A percentile compares a stretch with the other conserved stretches of the same genome.
Conservation (phyloP, 2,329 filamentous ascomycete species). For the Microcyclospora tardicrescens region DNA sequence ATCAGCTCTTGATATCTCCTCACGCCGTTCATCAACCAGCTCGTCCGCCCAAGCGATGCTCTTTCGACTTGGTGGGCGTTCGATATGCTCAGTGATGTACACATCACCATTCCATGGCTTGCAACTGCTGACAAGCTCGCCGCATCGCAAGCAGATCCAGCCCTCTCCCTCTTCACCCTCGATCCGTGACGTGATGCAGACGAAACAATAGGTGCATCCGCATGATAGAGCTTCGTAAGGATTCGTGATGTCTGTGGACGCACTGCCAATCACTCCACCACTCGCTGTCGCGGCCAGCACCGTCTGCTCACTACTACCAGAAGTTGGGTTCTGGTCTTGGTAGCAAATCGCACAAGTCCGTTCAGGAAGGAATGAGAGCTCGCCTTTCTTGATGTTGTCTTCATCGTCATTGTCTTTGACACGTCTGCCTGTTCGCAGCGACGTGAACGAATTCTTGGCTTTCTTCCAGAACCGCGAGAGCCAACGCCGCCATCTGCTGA, state of each 20-base stretch:
- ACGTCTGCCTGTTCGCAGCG: conserved; percentile 26
- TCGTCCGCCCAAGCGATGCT: conserved; percentile 21
- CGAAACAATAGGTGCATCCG: conserved; percentile 89
- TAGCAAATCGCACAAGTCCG: conserved; percentile 96
- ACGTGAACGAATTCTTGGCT: conserved; percentile 48
- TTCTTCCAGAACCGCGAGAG: conserved; percentile 76
- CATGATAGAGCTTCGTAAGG: conserved; percentile 86
- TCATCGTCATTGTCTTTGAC: conserved; percentile 36
- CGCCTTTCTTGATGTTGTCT: conserved; percentile 37
- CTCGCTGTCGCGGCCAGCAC: conserved; percentile 47
- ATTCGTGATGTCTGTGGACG: conserved; percentile 88
- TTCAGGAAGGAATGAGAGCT: conserved; percentile 77
- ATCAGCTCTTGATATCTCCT: conserved; percentile 3
- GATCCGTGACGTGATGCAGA: conserved; percentile 79
- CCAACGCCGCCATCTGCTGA: conserved; percentile 85
- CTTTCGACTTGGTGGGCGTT: conserved; percentile 13
- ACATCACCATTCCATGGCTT: conserved; percentile 88
- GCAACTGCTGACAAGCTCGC: conserved; percentile 70
- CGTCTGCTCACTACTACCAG: conserved; percentile 54
- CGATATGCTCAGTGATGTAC: conserved; percentile 27
- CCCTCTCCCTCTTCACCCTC: conserved; percentile 91
- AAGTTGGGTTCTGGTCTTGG: conserved; percentile 70
- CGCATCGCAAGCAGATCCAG: conserved; percentile 83
- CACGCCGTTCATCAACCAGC: conserved; percentile 17
- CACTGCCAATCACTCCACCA: conserved; percentile 67